Conservation (phyloP, 2,329 filamentous ascomycete genomes). For the Scytalidium sp. region DNA sequence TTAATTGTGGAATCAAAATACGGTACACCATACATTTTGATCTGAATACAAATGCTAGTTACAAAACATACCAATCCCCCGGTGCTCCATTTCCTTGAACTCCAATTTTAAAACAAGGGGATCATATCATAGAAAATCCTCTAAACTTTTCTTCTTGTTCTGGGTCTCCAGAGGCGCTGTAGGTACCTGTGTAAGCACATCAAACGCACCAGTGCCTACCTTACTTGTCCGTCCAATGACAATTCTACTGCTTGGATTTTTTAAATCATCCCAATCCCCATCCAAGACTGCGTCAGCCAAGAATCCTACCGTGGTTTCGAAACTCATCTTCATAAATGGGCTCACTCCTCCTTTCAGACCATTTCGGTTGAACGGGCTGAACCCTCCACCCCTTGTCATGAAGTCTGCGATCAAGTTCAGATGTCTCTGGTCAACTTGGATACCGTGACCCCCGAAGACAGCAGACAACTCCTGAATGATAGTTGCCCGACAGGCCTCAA, state of each 20-base stretch:
- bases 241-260: conserved; percentile 80
- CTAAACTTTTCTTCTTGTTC: conserved; percentile 1
- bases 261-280: conserved; percentile 85
- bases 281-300: conserved; percentile 89
- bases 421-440: conserved; percentile 87
- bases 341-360: conserved; percentile 81
- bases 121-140: neutral
- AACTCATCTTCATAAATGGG: conserved; percentile 98
- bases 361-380: conserved; percentile 88
- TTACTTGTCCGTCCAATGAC: conserved; percentile 81
- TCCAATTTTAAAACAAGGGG: neutral
- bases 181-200: conserved; percentile 67
- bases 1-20: too few relatives aligned
- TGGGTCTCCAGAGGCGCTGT: conserved; percentile 4
- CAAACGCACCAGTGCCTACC: conserved; percentile 88
- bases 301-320: conserved; percentile 95
- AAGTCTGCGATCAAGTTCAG: conserved; percentile 94
- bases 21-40: neutral
- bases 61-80: neutral
- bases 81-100: neutral
- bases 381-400: conserved; percentile 93
- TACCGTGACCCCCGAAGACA: conserved; percentile 89
- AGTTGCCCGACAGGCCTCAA: conserved; percentile 84
- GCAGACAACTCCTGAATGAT: conserved; percentile 83
- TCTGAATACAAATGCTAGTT: neutral